These are phyloP conservation scores for Ganoderma multipileum DNA, from an alignment of 1,284 basidiomycete genomes.

Conservation along the genomic window DNA sequence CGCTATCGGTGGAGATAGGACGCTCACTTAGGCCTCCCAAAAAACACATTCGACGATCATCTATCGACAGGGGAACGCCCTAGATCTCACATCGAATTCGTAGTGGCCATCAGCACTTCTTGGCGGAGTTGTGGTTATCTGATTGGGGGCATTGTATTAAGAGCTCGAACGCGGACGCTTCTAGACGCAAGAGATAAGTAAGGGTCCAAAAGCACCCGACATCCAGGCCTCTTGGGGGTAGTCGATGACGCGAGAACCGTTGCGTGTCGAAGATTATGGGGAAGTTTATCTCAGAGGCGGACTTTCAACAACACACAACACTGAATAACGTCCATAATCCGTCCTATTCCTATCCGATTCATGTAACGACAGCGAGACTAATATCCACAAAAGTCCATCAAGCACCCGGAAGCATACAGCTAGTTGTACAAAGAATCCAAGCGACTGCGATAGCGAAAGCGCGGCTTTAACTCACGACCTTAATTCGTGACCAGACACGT, in stretches of 20 bases:
- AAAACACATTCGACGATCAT: background rate
- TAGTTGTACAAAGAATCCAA: background rate
- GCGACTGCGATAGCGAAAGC: background rate
- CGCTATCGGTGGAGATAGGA: slow-evolving; percentile 1
- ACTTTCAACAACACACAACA: background rate
- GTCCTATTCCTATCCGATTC: background rate
- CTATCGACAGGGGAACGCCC: background rate
- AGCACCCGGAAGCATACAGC: background rate
- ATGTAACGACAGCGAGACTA: background rate
- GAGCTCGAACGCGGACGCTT: background rate
- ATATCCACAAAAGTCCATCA: background rate
- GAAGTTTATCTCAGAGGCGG: background rate
- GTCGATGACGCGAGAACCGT: too few relatives aligned
- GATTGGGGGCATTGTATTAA: background rate
- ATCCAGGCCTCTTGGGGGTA: background rate
- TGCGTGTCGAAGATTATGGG: background rate
- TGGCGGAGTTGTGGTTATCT: background rate
- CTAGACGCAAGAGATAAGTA: background rate
- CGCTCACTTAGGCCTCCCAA: background rate
- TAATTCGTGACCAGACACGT: background rate
- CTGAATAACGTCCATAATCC: background rate
- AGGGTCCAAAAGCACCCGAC: background rate
- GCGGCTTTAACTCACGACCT: background rate
- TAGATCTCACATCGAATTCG: background rate
- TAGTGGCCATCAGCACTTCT: background rate